A percentile compares a stretch with the other conserved stretches of the same genome.
These are phyloP conservation scores for Tetrahymena elliotti DNA, from an alignment of 73 alveolate genomes.

Conservation along the genomic window DNA sequence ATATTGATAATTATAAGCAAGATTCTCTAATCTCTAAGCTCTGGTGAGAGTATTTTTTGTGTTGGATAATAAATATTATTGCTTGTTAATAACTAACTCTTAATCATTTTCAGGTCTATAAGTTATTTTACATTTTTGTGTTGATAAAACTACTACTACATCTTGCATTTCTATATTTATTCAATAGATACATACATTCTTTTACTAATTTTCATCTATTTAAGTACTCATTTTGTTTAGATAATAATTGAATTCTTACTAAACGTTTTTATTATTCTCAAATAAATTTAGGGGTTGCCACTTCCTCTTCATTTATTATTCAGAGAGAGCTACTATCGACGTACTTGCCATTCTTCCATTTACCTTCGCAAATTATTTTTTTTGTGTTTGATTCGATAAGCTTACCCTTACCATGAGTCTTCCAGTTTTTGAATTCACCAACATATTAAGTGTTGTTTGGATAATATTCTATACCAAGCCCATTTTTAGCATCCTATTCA, in stretches of 20 bases:
- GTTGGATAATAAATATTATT: no score
- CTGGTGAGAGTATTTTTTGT: no score
- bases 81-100: no score
- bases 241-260: neutral
- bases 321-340: neutral
- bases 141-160: no score
- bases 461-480: neutral
- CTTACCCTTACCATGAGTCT: neutral
- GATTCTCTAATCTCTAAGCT: no score
- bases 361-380: neutral
- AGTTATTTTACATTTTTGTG: no score
- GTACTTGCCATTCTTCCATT: neutral
- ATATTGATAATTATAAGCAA: no score
- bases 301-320: neutral
- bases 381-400: neutral
- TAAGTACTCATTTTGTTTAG: neutral
- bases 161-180: no score
- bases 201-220: neutral
- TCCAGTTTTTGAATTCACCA: neutral
- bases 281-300: neutral
- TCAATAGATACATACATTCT: neutral
- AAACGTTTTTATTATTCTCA: neutral
- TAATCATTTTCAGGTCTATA: no score
- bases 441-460: neutral
- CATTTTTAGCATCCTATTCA: neutral